Percentiles rank a stretch among this genome's conserved stretches.
phyloP scores from a whole-genome alignment of 106 monocot genomes.

The Agapanthus africanus region DNA sequence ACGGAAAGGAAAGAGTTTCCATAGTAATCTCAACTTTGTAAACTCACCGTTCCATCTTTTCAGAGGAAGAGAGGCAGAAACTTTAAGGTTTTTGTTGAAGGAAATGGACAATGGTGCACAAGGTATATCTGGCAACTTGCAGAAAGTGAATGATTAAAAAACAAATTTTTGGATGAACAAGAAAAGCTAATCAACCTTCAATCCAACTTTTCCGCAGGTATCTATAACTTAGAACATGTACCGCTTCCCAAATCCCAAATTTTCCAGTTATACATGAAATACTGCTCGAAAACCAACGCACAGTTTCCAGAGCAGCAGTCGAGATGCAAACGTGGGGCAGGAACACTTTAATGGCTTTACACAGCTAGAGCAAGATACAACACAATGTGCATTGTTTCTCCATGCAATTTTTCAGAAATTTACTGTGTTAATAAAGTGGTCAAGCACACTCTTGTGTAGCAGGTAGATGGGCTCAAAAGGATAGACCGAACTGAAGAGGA shows the following conservation, averaged over 20 bases:
- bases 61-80: too few species aligned
- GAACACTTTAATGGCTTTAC: background rate
- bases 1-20: background rate
- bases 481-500: background rate
- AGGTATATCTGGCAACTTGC: background rate
- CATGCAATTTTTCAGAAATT: background rate
- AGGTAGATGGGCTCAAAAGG: background rate
- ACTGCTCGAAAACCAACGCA: background rate
- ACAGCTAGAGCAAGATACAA: background rate
- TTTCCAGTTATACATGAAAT: background rate
- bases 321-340: background rate
- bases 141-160: background rate
- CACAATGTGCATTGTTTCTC: background rate
- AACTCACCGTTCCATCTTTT: slow-evolving; percentile 42
- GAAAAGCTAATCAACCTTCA: slow-evolving; percentile 7
- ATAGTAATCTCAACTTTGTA: slow-evolving; percentile 1
- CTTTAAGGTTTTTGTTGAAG: too few species aligned
- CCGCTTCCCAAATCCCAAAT: background rate
- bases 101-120: too few species aligned
- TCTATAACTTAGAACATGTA: background rate
- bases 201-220: background rate
- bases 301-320: background rate
- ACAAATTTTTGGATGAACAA: background rate
- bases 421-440: slow-evolving; percentile 2
- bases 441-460: background rate